phyloP scores from a whole-genome alignment of 2,329 filamentous ascomycete genomes.

The Fusarium chlamydosporum region DNA sequence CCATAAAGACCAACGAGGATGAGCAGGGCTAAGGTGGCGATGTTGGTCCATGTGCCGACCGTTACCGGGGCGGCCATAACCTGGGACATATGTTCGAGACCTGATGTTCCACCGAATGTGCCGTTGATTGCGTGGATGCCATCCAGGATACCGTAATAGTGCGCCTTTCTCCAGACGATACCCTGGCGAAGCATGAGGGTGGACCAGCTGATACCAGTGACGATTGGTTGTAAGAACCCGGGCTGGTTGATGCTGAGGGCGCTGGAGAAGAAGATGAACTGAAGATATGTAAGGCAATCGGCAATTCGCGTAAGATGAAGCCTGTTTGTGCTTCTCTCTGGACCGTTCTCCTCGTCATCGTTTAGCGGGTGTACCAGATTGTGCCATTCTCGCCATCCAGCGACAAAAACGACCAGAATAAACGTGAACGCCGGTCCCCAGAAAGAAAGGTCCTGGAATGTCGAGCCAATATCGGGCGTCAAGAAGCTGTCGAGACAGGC shows the following conservation, averaged over 20 bases:
- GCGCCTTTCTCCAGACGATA: constrained; percentile 40
- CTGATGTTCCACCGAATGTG: constrained; percentile 68
- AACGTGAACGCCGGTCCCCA: constrained; percentile 37
- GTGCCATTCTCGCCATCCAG: constrained; percentile 34
- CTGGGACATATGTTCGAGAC: constrained; percentile 76
- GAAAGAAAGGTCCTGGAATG: constrained; percentile 12
- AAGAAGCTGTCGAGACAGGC: constrained; percentile 36
- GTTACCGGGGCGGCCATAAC: constrained; percentile 74
- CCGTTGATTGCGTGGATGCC: constrained; percentile 77
- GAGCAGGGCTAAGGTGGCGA: constrained; percentile 74
- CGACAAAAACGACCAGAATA: constrained; percentile 35
- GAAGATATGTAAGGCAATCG: constrained; percentile 80
- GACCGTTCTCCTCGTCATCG: constrained; percentile 28
- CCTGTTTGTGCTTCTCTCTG: constrained; percentile 11
- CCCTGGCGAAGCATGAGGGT: constrained; percentile 70
- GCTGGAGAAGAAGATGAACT: constrained; percentile 80
- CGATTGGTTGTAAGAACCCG: constrained; percentile 79
- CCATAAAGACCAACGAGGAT: constrained; percentile 72
- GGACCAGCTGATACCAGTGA: constrained; percentile 77
- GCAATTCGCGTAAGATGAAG: constrained; percentile 47
- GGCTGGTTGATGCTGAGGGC: constrained; percentile 79
- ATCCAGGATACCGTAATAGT: constrained; percentile 57
- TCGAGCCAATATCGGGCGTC: constrained; percentile 38
- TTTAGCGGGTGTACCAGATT: constrained; percentile 17
- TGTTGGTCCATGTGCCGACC: constrained; percentile 76